Evolutionary conservation across 1,284 basidiomycete species (phyloP).

Genomic region (Leccinum huronense): DNA sequence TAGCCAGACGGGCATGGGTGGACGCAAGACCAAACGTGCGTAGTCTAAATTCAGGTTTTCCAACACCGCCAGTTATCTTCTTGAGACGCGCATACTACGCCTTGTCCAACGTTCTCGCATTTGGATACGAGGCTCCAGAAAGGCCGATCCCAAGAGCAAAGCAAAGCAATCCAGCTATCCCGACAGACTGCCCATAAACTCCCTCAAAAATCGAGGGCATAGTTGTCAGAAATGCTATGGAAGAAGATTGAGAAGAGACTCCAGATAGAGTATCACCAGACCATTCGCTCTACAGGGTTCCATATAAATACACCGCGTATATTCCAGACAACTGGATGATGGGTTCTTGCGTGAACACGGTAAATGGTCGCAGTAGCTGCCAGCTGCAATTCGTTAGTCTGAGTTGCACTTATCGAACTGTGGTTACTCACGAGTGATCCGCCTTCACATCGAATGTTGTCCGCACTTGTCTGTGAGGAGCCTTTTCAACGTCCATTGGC

Average conservation of each 20-base stretch:
- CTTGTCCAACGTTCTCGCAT: conserved; percentile 47
- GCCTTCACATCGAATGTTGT: conserved; percentile 46
- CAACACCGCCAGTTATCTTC: conserved; percentile 42
- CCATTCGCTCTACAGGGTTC: conserved; percentile 53
- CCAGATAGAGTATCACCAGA: neutral
- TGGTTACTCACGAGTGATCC: conserved; percentile 41
- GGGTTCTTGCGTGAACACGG: conserved; percentile 46
- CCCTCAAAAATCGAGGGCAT: conserved; percentile 61
- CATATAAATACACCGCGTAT: conserved; percentile 53
- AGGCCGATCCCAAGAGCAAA: conserved; percentile 51
- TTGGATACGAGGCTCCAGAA: conserved; percentile 44
- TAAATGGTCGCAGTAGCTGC: conserved; percentile 47
- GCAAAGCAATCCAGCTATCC: conserved; percentile 63
- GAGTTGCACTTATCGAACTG: too few species aligned
- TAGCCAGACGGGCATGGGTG: neutral
- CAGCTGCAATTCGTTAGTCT: conserved; percentile 30
- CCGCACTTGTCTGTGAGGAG: conserved; percentile 35
- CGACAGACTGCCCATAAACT: conserved; percentile 47
- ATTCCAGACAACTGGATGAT: conserved; percentile 46
- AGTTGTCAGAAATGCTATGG: conserved; percentile 58
- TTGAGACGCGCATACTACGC: conserved; percentile 46
- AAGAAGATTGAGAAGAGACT: conserved; percentile 14
- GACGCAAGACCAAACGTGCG: conserved; percentile 22
- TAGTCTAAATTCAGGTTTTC: conserved; percentile 48
- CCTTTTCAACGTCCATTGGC: conserved; percentile 46